Evolutionary conservation across 805 yeast genomes (phyloP).

Genomic region (Ogataea polymorpha): DNA sequence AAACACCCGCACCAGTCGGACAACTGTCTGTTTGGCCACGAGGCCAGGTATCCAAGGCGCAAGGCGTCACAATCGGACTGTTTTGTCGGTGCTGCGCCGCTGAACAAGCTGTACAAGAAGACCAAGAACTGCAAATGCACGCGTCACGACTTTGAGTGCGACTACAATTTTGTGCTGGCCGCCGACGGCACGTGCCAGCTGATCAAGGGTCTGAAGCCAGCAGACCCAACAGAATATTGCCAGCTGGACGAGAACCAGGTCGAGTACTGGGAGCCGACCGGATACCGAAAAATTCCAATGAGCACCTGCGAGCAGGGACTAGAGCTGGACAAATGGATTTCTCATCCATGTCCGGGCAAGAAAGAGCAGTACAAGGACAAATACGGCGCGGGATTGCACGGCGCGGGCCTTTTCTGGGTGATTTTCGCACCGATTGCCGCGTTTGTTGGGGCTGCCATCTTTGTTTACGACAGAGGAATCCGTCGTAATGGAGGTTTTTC

Average conservation of each 20-base stretch:
- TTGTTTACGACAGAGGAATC: slow-evolving; percentile 78
- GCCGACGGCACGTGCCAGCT: slow-evolving; percentile 81
- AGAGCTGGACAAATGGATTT: slow-evolving; percentile 59
- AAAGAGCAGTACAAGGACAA: slow-evolving; percentile 52
- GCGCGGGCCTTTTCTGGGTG: slow-evolving; percentile 50
- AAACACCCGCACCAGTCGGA: slow-evolving; percentile 48
- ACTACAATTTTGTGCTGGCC: slow-evolving; percentile 71
- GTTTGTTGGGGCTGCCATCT: slow-evolving; percentile 52
- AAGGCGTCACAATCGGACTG: slow-evolving; percentile 57
- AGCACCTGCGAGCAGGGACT: slow-evolving; percentile 85
- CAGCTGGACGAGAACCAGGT: slow-evolving; percentile 45
- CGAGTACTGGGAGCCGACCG: slow-evolving; percentile 86
- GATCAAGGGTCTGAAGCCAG: slow-evolving; percentile 69
- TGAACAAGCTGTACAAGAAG: slow-evolving; percentile 53
- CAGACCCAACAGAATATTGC: slow-evolving; percentile 63
- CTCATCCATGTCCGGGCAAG: slow-evolving; percentile 86
- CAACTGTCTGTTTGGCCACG: slow-evolving; percentile 71
- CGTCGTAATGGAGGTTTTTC: slow-evolving; percentile 74
- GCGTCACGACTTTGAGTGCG: slow-evolving; percentile 90
- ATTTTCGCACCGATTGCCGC: slow-evolving; percentile 56
- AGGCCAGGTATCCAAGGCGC: slow-evolving; percentile 56
- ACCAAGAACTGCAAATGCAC: slow-evolving; percentile 77
- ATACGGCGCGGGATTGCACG: slow-evolving; percentile 51
- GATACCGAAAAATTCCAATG: slow-evolving; percentile 81
- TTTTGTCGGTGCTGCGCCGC: slow-evolving; percentile 64